Conservation (phyloP, 164 flowering plant genomes). For the Kingdonia uniflora region DNA sequence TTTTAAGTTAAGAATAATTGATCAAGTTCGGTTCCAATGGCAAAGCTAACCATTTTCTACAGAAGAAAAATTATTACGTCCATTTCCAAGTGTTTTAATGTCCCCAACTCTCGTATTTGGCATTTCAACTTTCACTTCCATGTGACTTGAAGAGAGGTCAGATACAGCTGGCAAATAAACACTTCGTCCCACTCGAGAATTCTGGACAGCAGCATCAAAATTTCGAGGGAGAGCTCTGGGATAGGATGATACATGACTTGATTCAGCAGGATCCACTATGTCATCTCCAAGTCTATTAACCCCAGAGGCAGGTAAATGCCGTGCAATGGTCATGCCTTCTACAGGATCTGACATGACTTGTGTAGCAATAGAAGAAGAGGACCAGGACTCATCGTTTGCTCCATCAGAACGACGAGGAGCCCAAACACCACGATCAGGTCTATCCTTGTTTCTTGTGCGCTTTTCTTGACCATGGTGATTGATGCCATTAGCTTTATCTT, state of each 20-base stretch:
- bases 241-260: constrained; percentile 4
- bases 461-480: constrained; percentile 48
- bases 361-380: constrained; percentile 36
- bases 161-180: constrained; percentile 6
- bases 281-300: constrained; percentile 16
- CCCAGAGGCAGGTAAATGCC: constrained; percentile 7
- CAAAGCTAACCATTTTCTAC: constrained; percentile 33
- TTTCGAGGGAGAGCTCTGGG: constrained; percentile 11
- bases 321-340: constrained; percentile 31
- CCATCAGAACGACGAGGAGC: constrained; percentile 69
- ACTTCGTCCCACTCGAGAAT: constrained; percentile 16
- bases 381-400: constrained; percentile 48
- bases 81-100: constrained; percentile 33
- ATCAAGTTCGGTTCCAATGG: neutral
- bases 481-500: constrained; percentile 33
- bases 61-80: constrained; percentile 32
- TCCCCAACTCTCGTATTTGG: constrained; percentile 31
- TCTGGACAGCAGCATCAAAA: constrained; percentile 6
- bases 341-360: constrained; percentile 31
- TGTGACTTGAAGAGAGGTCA: constrained; percentile 20
- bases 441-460: constrained; percentile 59
- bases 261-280: constrained; percentile 2
- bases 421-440: constrained; percentile 87
- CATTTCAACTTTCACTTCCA: constrained; percentile 31
- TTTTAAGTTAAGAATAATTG: neutral